A percentile compares a stretch with the other conserved stretches of the same genome.
Conservation (phyloP, 2,329 filamentous ascomycete species). For the Aspergillus ruber region DNA sequence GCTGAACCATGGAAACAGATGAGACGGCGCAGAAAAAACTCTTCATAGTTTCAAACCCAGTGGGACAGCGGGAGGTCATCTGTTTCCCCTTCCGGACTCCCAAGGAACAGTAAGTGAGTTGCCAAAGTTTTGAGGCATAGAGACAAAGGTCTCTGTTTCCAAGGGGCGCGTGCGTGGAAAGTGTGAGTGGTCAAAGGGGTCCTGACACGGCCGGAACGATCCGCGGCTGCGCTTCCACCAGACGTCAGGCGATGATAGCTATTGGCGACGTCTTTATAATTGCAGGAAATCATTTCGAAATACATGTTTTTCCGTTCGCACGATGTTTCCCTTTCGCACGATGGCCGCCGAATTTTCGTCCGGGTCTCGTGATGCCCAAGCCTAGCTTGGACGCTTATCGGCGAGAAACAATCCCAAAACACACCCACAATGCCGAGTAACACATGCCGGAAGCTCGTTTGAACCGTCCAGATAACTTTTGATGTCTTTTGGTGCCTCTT, state of each 20-base stretch:
- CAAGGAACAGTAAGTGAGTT: neutral
- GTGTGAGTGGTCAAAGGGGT: neutral
- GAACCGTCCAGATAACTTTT: neutral
- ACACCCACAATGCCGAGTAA: neutral
- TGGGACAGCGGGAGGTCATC: conserved; percentile 12
- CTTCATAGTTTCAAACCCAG: conserved; percentile 12
- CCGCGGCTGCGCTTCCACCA: conserved; percentile 18
- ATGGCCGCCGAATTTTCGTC: neutral
- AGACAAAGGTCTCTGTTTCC: neutral
- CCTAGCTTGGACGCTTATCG: neutral
- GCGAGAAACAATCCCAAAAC: neutral
- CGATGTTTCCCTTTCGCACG: neutral
- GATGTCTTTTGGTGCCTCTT: neutral
- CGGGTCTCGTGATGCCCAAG: neutral
- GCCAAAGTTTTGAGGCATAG: conserved; percentile 4
- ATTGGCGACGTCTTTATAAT: neutral
- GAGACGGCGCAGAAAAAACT: conserved; percentile 25
- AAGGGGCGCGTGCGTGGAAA: conserved; percentile 4
- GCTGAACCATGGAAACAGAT: conserved; percentile 36
- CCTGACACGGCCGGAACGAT: conserved; percentile 17
- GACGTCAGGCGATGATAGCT: neutral
- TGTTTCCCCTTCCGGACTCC: neutral
- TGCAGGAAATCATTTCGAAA: too few species aligned
- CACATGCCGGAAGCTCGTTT: neutral
- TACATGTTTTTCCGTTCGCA: too few species aligned